phyloP scores from a whole-genome alignment of 2,329 filamentous ascomycete genomes.

The Aspergillus thermomutatus region DNA sequence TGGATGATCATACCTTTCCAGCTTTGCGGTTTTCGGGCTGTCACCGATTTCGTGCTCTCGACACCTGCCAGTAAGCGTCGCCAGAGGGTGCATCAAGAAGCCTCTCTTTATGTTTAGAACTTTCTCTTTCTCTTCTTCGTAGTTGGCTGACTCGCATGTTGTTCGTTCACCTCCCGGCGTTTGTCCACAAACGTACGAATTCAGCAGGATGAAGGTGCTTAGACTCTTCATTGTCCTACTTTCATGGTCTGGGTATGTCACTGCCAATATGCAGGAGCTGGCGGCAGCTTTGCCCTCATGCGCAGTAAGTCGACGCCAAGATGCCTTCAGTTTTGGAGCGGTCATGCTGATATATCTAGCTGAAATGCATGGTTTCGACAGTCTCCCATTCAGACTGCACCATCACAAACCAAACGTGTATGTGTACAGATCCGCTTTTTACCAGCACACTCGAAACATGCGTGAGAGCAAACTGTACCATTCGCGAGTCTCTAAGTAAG shows the following conservation, averaged over 20 bases:
- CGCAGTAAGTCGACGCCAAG: conserved; percentile 15
- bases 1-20: no score
- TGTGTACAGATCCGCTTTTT: conserved; percentile 37
- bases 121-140: neutral
- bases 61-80: no score
- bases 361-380: conserved; percentile 20
- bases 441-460: conserved; percentile 32
- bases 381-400: conserved; percentile 36
- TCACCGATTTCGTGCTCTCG: no score
- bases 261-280: conserved; percentile 11
- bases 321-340: no score
- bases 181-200: conserved; percentile 6
- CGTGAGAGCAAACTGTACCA: conserved; percentile 33
- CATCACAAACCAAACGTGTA: conserved; percentile 36
- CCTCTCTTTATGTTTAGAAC: neutral
- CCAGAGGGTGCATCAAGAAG: neutral
- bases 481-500: conserved; percentile 37
- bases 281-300: conserved; percentile 17
- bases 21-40: no score
- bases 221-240: conserved; percentile 4
- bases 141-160: neutral
- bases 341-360: conserved; percentile 6
- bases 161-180: neutral
- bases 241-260: conserved; percentile 1
- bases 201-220: conserved; percentile 3